phyloP scores from a whole-genome alignment of 1,284 basidiomycete genomes.

The Gastroboletus turbinatus region DNA sequence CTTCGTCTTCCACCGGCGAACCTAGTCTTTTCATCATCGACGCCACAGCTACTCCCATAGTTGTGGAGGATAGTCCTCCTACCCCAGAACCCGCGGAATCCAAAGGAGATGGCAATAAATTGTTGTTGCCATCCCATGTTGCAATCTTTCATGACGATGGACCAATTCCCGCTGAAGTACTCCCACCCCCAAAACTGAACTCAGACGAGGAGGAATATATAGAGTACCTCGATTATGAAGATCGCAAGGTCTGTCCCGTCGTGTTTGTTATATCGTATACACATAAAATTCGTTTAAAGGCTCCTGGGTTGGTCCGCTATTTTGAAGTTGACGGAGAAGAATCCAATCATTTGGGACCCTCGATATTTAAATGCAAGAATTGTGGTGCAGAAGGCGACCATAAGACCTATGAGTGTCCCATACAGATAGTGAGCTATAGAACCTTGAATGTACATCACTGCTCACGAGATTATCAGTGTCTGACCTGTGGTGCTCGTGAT shows the following conservation, averaged over 20 bases:
- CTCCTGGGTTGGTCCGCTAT: constrained; percentile 55
- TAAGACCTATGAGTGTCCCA: constrained; percentile 59
- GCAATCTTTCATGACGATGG: constrained; percentile 42
- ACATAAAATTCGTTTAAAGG: constrained; percentile 22
- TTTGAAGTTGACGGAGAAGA: constrained; percentile 51
- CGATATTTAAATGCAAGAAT: constrained; percentile 62
- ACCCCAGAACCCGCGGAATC: constrained; percentile 5
- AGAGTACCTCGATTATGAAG: constrained; percentile 72
- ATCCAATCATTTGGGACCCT: constrained; percentile 38
- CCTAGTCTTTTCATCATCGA: constrained; percentile 55
- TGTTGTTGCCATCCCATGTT: constrained; percentile 68
- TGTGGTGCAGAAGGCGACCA: constrained; percentile 73
- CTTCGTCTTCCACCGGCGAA: constrained; percentile 16
- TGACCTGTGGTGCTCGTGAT: constrained; percentile 84
- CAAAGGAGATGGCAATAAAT: constrained; percentile 22
- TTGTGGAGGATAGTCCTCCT: constrained; percentile 1
- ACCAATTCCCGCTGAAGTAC: constrained; percentile 45
- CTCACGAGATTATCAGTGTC: constrained; percentile 54
- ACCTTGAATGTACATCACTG: neutral
- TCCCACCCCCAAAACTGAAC: constrained; percentile 38
- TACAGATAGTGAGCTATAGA: constrained; percentile 57
- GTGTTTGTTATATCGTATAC: neutral
- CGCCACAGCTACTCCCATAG: constrained; percentile 38
- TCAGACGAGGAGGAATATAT: constrained; percentile 62
- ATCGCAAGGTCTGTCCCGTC: constrained; percentile 47